Evolutionary conservation across 2,329 filamentous ascomycete species (phyloP), one percentile per base, ranked within the genome.

Genomic region (Pseudocercospora crystallina): DNA sequence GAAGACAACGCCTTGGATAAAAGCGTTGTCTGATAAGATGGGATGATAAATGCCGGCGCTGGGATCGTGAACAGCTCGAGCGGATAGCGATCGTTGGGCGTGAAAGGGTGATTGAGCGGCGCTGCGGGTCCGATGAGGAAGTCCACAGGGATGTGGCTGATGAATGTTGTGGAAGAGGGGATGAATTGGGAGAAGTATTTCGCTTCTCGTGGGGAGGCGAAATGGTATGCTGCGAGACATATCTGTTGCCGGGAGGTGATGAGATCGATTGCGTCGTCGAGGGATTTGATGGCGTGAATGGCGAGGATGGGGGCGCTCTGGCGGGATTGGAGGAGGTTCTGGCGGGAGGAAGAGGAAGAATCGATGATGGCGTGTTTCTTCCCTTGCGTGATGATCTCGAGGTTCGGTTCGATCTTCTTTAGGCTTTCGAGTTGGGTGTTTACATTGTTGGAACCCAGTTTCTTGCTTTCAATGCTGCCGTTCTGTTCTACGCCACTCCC

Each of bases 161-260:
- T 69, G 61, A 78, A 80, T 0, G 77, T 76, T 0, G 76, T 62
- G 10, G 76, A 68, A 2, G 80, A 71, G 8, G 71, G 60, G 32
- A 84, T 67, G 63, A 80, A 83, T 56, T 85, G 80, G 7, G 74
- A 71, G 4, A 85, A 70, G 55, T 85, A 86, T 62, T 85, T 85
- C 12, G 76, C 79, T 2, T 76, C 68, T 1, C 69, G 55, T 0
- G 75, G 69, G 15, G 69, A 69, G 8, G 76, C 75, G 61, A 83
- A 85, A 54, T 79, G 70, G 58, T 81, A 83, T 2, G 75, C 70
- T 14, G 78, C 78, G 1, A 75, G 65, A 1, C 78, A 59, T 0
- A 69, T 26, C 4, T 63, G 0, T 48, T 53, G 39, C 58, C 62
- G 47, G 59, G 41, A 42, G 40, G 40, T 38, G 12, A 72, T 61